A percentile compares a stretch with the other conserved stretches of the same genome.
These are phyloP conservation scores for Trichocladium uniseriatum DNA, from an alignment of 495 filamentous ascomycete genomes.

Conservation along the genomic window DNA sequence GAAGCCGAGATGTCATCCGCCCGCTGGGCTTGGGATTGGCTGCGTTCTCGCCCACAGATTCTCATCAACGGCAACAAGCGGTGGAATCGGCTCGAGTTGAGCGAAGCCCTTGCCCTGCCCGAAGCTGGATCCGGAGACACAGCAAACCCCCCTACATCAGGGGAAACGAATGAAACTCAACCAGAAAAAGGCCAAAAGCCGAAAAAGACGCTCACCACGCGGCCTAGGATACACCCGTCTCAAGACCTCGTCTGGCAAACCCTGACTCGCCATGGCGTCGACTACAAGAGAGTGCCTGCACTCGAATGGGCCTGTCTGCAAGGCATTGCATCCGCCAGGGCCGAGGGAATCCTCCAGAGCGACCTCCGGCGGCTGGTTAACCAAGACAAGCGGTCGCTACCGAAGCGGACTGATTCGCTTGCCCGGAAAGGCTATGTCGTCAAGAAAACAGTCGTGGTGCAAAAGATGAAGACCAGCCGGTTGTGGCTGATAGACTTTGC, in stretches of 20 bases:
- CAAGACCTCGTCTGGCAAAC: conserved; percentile 58
- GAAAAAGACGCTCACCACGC: conserved; percentile 21
- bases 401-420: conserved; percentile 67
- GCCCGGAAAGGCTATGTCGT: conserved; percentile 74
- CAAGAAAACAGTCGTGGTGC: conserved; percentile 60
- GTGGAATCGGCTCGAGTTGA: conserved; percentile 34
- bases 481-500: conserved; percentile 55
- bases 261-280: conserved; percentile 68
- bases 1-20: conserved; percentile 27
- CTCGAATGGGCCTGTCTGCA: conserved; percentile 68
- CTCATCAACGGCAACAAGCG: conserved; percentile 31
- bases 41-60: conserved; percentile 34
- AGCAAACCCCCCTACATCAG: neutral
- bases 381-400: conserved; percentile 85
- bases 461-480: conserved; percentile 57
- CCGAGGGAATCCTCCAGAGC: conserved; percentile 67
- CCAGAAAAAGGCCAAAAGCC: conserved; percentile 8
- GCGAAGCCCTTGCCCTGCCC: conserved; percentile 34
- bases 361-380: conserved; percentile 65
- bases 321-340: conserved; percentile 64
- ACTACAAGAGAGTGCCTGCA: conserved; percentile 54
- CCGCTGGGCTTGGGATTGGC: conserved; percentile 39
- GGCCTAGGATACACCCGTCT: conserved; percentile 30
- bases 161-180: neutral
- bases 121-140: conserved; percentile 17